phyloP scores from a whole-genome alignment of 805 yeast species.

The Candida patagonica region DNA sequence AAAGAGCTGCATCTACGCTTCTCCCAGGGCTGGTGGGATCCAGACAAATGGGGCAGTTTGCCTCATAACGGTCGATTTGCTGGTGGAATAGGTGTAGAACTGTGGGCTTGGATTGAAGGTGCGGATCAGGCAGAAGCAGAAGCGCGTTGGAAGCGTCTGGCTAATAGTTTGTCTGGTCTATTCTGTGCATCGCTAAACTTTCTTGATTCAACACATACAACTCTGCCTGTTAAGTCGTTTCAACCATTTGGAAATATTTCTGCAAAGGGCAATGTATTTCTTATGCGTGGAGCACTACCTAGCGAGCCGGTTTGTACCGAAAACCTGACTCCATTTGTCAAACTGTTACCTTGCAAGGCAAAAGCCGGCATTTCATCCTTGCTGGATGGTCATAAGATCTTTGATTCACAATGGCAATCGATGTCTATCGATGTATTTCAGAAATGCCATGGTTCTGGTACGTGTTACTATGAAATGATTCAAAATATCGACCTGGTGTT shows the following conservation, averaged over 20 bases:
- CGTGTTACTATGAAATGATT: constrained; percentile 31
- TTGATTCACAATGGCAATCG: constrained; percentile 89
- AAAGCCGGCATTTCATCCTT: constrained; percentile 79
- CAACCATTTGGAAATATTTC: constrained; percentile 22
- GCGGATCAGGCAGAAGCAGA: constrained; percentile 43
- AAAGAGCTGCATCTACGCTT: constrained; percentile 77
- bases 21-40: constrained; percentile 93
- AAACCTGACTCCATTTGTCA: constrained; percentile 86
- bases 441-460: constrained; percentile 32
- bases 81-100: constrained; percentile 94
- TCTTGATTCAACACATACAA: constrained; percentile 70
- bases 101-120: constrained; percentile 82
- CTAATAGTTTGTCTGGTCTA: constrained; percentile 74
- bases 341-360: constrained; percentile 85
- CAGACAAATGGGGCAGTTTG: constrained; percentile 74
- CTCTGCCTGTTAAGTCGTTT: constrained; percentile 46
- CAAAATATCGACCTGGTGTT: constrained; percentile 66
- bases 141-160: constrained; percentile 58
- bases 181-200: constrained; percentile 93
- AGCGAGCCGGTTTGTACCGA: constrained; percentile 96
- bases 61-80: constrained; percentile 62
- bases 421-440: constrained; percentile 78
- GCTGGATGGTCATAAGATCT: constrained; percentile 76
- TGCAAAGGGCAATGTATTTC: constrained; percentile 24
- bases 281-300: constrained; percentile 80